These are phyloP conservation scores for Penicillium sp. DNA, from an alignment of 2,329 filamentous ascomycete species.

Conservation along the genomic window DNA sequence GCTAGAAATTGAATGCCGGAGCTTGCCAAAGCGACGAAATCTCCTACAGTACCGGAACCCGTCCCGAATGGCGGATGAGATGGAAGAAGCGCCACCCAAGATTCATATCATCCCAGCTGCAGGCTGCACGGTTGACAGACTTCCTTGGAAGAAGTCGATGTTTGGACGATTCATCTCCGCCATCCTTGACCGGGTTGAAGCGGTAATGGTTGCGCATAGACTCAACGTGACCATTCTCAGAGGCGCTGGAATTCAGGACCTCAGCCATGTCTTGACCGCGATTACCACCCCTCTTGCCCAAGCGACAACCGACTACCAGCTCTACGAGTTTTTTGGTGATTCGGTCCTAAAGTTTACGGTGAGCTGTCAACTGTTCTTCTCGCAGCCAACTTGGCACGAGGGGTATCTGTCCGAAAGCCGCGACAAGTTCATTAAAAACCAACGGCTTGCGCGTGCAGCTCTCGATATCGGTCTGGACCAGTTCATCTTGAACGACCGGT, in stretches of 20 bases:
- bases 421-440: constrained; percentile 72
- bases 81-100: constrained; percentile 16
- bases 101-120: constrained; percentile 25
- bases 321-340: constrained; percentile 86
- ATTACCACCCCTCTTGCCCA: constrained; percentile 66
- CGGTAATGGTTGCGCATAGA: constrained; percentile 62
- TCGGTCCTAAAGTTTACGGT: constrained; percentile 75
- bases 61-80: constrained; percentile 5
- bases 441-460: constrained; percentile 67
- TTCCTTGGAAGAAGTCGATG: constrained; percentile 50
- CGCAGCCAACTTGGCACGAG: constrained; percentile 71
- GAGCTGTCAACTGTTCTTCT: constrained; percentile 64
- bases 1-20: constrained; percentile 31
- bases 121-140: constrained; percentile 39
- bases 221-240: constrained; percentile 60
- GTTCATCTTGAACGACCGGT: constrained; percentile 70
- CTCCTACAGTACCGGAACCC: constrained; percentile 24
- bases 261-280: constrained; percentile 65
- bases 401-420: constrained; percentile 71
- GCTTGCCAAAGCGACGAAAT: constrained; percentile 32
- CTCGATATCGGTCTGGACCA: constrained; percentile 65
- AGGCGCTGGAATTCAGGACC: constrained; percentile 56
- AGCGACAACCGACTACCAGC: constrained; percentile 71
- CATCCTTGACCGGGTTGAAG: constrained; percentile 69
- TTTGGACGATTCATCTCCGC: constrained; percentile 69